Conservation (phyloP, 495 filamentous ascomycete species). For the Penicillium coprophilum region DNA sequence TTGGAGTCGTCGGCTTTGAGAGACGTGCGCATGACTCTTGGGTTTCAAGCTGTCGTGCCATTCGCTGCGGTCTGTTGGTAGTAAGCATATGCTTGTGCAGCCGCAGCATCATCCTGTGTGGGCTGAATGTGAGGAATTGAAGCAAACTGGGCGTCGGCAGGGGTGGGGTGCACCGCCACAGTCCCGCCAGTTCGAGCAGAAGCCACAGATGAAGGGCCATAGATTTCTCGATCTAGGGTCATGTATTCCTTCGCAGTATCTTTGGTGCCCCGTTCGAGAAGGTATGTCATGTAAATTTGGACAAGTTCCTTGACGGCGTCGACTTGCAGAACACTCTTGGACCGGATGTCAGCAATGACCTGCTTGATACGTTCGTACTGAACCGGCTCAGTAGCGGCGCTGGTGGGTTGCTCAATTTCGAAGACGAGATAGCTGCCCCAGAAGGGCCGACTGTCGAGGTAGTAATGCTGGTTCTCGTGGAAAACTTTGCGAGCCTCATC, state of each 20-base stretch:
- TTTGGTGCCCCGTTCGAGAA: constrained; percentile 81
- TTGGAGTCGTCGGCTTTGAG: constrained; percentile 5
- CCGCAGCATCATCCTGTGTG: constrained; percentile 22
- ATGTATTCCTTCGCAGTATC: constrained; percentile 85
- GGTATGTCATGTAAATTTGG: constrained; percentile 76
- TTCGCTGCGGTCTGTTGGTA: constrained; percentile 43
- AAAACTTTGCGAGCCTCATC: constrained; percentile 88
- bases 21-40: constrained; percentile 12
- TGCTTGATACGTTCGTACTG: constrained; percentile 74
- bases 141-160: constrained; percentile 18
- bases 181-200: constrained; percentile 34
- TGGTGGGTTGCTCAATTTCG: constrained; percentile 85
- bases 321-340: constrained; percentile 68
- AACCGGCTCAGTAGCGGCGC: constrained; percentile 57
- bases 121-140: constrained; percentile 16
- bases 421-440: constrained; percentile 89
- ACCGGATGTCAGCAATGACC: constrained; percentile 75
- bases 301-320: constrained; percentile 72
- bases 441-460: constrained; percentile 84
- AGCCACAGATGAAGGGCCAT: constrained; percentile 58
- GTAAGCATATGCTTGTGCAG: constrained; percentile 39
- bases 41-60: constrained; percentile 19
- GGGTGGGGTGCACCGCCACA: constrained; percentile 17
- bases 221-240: constrained; percentile 78
- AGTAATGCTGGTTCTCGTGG: constrained; percentile 78